Evolutionary conservation across 495 filamentous ascomycete species (phyloP).

Genomic region (Cenococcum geophilum): DNA sequence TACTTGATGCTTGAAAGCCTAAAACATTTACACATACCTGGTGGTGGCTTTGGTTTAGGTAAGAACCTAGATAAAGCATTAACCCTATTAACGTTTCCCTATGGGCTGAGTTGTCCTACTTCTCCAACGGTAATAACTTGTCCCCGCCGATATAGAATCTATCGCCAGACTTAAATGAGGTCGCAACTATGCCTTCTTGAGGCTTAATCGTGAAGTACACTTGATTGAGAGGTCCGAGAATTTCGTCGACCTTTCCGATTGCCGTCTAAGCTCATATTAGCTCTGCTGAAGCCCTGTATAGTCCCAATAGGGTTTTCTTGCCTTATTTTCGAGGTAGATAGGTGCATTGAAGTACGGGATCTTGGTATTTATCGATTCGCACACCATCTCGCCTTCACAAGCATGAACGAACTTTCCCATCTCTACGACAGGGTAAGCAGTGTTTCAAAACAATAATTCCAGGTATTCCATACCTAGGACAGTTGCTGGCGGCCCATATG

Average conservation of each 20-base stretch:
- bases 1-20: slow-evolving; percentile 8
- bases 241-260: slow-evolving; percentile 91
- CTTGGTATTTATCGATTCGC: slow-evolving; percentile 87
- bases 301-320: slow-evolving; percentile 28
- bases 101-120: slow-evolving; percentile 40
- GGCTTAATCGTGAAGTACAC: slow-evolving; percentile 98
- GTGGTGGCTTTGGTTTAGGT: slow-evolving; percentile 83
- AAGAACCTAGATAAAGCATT: slow-evolving; percentile 57
- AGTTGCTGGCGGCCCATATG: slow-evolving; percentile 60
- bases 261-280: slow-evolving; percentile 55
- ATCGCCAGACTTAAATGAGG: slow-evolving; percentile 90
- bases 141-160: slow-evolving; percentile 94
- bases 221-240: slow-evolving; percentile 90
- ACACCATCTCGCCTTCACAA: slow-evolving; percentile 94
- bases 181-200: slow-evolving; percentile 87
- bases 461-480: slow-evolving; percentile 50
- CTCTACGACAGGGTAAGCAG: slow-evolving; percentile 47
- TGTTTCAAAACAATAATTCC: neutral
- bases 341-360: slow-evolving; percentile 98
- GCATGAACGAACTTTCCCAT: slow-evolving; percentile 91
- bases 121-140: slow-evolving; percentile 89
- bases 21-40: slow-evolving; percentile 43
- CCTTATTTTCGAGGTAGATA: slow-evolving; percentile 98
- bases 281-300: neutral
- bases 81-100: neutral